Evolutionary conservation across 306 rosid genomes (phyloP), one percentile per base, ranked within the genome.

Genomic region (Pueraria montana): DNA sequence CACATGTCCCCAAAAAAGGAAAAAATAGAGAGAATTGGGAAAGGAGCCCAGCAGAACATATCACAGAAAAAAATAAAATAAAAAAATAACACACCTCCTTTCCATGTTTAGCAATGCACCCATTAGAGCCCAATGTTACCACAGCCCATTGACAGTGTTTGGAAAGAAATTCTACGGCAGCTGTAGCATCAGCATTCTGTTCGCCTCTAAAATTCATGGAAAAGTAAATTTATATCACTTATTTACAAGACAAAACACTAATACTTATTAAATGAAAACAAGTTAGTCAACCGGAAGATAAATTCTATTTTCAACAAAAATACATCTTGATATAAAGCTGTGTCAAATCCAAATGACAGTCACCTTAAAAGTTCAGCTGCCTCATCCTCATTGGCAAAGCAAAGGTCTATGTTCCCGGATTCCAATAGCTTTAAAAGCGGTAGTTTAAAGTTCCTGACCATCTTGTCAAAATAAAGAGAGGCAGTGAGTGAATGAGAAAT

Each of bases 301-400:
- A 80, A 49, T 75, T 76, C 18, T 67, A 24, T 45, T 82, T 83
- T 78, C 66, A 82, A 63, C 12, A 40, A 5, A 86, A 86, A 56
- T 73, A 62, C 52, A 32, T 53, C 36, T 68, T 59, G 8, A 78
- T 20, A 73, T 48, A 20, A 72, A 49, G 53, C 46, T 23, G 61
- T 49, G 72, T 40, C 43, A 36, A 49, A 24, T 43, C 81, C 61
- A 68, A 86, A 67, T 5, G 66, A 45, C 17, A 80, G 38, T 76
- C 87, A 96, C 99, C 99, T 90, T 71, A 96, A 66, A 86, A 96
- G 90, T 86, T 94, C 99, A 65, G 94, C 84, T 81, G 99, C 99
- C 80, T 96, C 99, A 73, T 96, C 99, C 86, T 96, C 99, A 59
- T 96, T 96, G 83, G 97, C 97, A 87, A 94, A 96, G 89, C 99